phyloP scores from a whole-genome alignment of 2,329 filamentous ascomycete genomes.

The Claviceps capensis region DNA sequence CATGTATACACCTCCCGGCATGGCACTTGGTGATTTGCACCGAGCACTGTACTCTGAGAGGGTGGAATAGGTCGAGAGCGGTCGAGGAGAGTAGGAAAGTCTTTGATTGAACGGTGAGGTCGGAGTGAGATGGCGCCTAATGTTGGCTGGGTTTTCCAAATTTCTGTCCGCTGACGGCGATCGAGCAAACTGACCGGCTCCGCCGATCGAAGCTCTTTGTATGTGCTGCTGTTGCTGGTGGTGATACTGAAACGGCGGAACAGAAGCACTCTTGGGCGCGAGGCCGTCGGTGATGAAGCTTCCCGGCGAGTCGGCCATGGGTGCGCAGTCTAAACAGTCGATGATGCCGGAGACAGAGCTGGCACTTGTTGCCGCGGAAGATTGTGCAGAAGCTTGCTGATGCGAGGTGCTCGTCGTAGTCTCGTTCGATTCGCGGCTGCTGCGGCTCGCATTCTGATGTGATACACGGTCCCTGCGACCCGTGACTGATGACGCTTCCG shows the following conservation, averaged over 20 bases:
- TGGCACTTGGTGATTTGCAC: constrained; percentile 44
- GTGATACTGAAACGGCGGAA: constrained; percentile 49
- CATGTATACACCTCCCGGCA: constrained; percentile 27
- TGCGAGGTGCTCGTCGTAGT: constrained; percentile 34
- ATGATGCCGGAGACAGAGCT: constrained; percentile 40
- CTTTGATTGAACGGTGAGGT: constrained; percentile 39
- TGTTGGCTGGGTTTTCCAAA: constrained; percentile 33
- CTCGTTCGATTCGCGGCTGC: constrained; percentile 40
- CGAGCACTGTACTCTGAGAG: constrained; percentile 54
- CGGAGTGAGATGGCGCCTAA: constrained; percentile 50
- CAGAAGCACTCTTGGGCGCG: constrained; percentile 26
- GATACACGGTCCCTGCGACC: constrained; percentile 18
- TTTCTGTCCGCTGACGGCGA: constrained; percentile 35
- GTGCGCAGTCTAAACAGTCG: constrained; percentile 31
- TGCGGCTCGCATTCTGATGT: constrained; percentile 27
- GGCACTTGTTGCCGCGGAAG: constrained; percentile 40
- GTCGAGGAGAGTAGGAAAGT: constrained; percentile 50
- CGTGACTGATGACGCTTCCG: constrained; percentile 17
- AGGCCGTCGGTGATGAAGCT: constrained; percentile 36
- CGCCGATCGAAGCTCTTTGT: constrained; percentile 28
- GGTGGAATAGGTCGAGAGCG: constrained; percentile 62
- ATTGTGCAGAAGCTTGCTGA: constrained; percentile 33
- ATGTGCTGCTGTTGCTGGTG: constrained; percentile 36
- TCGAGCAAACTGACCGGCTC: constrained; percentile 16
- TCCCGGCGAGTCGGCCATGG: constrained; percentile 31